Base-by-base conservation (phyloP, 805 yeast genomes). In the Pichia rugopelliculosa region DNA sequence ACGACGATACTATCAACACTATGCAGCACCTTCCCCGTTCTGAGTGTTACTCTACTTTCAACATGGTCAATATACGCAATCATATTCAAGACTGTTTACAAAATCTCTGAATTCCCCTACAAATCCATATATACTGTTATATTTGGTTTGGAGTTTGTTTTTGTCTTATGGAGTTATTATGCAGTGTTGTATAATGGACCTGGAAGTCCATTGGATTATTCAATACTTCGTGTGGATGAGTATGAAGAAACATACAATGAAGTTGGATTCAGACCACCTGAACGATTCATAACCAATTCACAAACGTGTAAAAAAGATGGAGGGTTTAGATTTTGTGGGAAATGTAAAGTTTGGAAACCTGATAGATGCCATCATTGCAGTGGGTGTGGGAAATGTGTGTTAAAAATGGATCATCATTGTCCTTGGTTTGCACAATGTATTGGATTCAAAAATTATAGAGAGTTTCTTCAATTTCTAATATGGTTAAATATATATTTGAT, bases 371-470 rank as follows among this genome's bases (percentile, higher is more conserved):
- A 77, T 56, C 83, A 77, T 59, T 77, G 83, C 57, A 72, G 79
- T 1, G 53, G 72, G 15, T 74, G 80, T 47, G 64, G 66, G 3
- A 60, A 53, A 46, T 77, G 83, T 59, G 60, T 75, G 2, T 58
- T 77, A 37, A 56, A 68, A 39, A 77, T 77, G 82, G 82, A 77
- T 60, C 83, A 77, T 54, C 80, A 77, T 59, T 77, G 83, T 53
- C 97, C 97, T 0, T 91, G 98, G 98, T 88, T 89, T 64, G 82
- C 95, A 2, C 72, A 79, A 6, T 90, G 97, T 63, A 77, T 91
- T 49, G 98, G 98, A 0, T 84, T 78, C 65, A 68, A 68, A 25
- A 91, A 91, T 65, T 89, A 86, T 54, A 85, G 88, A 65, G 77
- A 71, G 60, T 91, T 90, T 59, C 62, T 87, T 24, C 96, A 88